A percentile compares a stretch with the other conserved stretches of the same genome.
Conservation (phyloP, 352 stramenopile genomes). For the Thraustotheca clavata region DNA sequence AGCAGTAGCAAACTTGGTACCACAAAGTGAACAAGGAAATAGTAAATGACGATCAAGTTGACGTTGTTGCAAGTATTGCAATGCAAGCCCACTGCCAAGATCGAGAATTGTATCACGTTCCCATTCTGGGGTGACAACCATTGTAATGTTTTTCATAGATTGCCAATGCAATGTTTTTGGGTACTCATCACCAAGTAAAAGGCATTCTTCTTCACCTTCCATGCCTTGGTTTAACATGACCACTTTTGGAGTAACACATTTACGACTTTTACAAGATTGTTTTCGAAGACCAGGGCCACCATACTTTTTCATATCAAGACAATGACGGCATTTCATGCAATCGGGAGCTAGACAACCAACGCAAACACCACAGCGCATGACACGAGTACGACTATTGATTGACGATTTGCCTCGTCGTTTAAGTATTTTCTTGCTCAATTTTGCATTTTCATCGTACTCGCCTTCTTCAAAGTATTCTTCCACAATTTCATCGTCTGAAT, state of each 20-base stretch:
- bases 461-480: conserved; percentile 25
- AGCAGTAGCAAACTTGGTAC: not conserved
- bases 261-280: conserved; percentile 72
- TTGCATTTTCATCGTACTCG: conserved; percentile 25
- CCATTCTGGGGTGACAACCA: conserved; percentile 5
- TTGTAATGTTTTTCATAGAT: not conserved
- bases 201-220: conserved; percentile 26
- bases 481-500: conserved; percentile 31
- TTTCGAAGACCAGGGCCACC: conserved; percentile 68
- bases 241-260: conserved; percentile 61
- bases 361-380: conserved; percentile 72
- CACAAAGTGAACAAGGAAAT: conserved; percentile 6
- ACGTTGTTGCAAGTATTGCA: not conserved
- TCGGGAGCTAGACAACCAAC: conserved; percentile 55
- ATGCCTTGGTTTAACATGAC: conserved; percentile 59
- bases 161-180: not conserved
- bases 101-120: conserved; percentile 8
- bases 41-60: conserved; percentile 14
- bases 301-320: conserved; percentile 81
- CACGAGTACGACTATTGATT: conserved; percentile 31
- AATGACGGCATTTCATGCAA: conserved; percentile 71
- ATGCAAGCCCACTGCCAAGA: not conserved
- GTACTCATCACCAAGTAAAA: conserved; percentile 41
- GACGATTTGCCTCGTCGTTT: not conserved
- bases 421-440: not conserved